Conservation (phyloP, 1,284 basidiomycete species). For the Pseudozyma sp. region DNA sequence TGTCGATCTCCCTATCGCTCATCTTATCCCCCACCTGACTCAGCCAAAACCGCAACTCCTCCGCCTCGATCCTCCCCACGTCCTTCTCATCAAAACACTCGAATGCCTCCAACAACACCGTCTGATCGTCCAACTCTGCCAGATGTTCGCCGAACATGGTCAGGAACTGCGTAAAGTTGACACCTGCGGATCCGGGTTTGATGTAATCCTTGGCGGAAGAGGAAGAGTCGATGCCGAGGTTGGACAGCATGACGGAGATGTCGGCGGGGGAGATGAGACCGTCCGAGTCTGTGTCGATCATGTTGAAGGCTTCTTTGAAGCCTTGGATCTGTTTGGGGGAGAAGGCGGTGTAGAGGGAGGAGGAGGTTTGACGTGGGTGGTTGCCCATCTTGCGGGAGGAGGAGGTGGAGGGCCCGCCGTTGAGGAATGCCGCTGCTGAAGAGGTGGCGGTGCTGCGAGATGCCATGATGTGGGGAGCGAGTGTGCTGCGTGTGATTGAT, state of each 20-base stretch:
- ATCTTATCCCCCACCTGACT: slow-evolving; percentile 63
- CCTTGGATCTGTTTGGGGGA: slow-evolving; percentile 68
- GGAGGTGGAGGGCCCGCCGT: slow-evolving; percentile 15
- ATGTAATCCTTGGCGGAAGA: slow-evolving; percentile 33
- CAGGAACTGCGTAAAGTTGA: slow-evolving; percentile 66
- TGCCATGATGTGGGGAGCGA: slow-evolving; percentile 12
- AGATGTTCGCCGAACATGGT: slow-evolving; percentile 66
- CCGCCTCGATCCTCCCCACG: slow-evolving; percentile 59
- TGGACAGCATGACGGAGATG: slow-evolving; percentile 61
- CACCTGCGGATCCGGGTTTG: slow-evolving; percentile 5
- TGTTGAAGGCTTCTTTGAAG: slow-evolving; percentile 70
- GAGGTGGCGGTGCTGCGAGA: slow-evolving; percentile 28
- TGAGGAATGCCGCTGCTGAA: slow-evolving; percentile 45
- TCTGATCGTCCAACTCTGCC: slow-evolving; percentile 59
- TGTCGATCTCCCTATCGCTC: slow-evolving; percentile 58
- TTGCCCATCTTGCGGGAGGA: slow-evolving; percentile 29
- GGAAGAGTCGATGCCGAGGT: slow-evolving; percentile 57
- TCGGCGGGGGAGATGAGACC: slow-evolving; percentile 66
- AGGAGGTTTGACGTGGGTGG: slow-evolving; percentile 60
- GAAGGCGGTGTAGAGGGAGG: slow-evolving; percentile 62
- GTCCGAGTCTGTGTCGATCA: slow-evolving; percentile 69
- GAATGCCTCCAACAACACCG: slow-evolving; percentile 62
- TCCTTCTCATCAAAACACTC: slow-evolving; percentile 68
- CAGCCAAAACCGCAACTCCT: slow-evolving; percentile 61
- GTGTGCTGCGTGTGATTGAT: background rate